Conservation (phyloP, 1,284 basidiomycete genomes). For the Phellopilus nigrolimitatus region DNA sequence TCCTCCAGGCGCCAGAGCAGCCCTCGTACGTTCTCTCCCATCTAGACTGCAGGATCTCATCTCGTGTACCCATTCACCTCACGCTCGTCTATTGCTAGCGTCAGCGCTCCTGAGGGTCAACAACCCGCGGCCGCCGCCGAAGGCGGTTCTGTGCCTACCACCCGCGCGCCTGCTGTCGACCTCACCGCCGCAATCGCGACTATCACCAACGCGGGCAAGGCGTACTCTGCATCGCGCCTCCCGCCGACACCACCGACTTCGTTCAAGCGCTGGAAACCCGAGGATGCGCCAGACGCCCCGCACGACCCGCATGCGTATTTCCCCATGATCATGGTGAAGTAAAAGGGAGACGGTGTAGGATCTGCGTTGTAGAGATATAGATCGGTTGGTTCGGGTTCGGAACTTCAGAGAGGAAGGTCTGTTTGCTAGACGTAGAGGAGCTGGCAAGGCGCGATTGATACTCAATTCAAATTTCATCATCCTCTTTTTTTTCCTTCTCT, state of each 20-base stretch:
- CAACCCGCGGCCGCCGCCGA: slow-evolving; percentile 32
- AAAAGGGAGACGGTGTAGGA: slow-evolving; percentile 33
- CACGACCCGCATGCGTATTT: slow-evolving; percentile 77
- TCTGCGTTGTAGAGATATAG: background rate
- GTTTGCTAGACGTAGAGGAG: background rate
- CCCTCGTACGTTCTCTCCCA: slow-evolving; percentile 52
- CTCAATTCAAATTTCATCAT: background rate
- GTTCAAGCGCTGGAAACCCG: slow-evolving; percentile 68
- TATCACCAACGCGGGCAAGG: slow-evolving; percentile 54
- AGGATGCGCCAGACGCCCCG: slow-evolving; percentile 64
- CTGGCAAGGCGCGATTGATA: background rate
- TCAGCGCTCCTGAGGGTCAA: slow-evolving; percentile 49
- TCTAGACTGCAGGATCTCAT: too few species aligned
- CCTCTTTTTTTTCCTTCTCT: background rate
- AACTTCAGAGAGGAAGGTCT: background rate
- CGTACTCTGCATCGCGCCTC: slow-evolving; percentile 61
- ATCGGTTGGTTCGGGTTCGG: background rate
- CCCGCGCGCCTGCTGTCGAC: slow-evolving; percentile 42
- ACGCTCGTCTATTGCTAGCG: slow-evolving; percentile 36
- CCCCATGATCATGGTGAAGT: slow-evolving; percentile 81
- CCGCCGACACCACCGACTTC: slow-evolving; percentile 66
- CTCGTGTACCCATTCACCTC: slow-evolving; percentile 6
- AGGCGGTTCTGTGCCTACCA: slow-evolving; percentile 41
- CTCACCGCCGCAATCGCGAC: slow-evolving; percentile 68
- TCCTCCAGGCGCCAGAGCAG: slow-evolving; percentile 74